Conservation (phyloP, 2,329 filamentous ascomycete genomes). For the Penicillium capsulatum region DNA sequence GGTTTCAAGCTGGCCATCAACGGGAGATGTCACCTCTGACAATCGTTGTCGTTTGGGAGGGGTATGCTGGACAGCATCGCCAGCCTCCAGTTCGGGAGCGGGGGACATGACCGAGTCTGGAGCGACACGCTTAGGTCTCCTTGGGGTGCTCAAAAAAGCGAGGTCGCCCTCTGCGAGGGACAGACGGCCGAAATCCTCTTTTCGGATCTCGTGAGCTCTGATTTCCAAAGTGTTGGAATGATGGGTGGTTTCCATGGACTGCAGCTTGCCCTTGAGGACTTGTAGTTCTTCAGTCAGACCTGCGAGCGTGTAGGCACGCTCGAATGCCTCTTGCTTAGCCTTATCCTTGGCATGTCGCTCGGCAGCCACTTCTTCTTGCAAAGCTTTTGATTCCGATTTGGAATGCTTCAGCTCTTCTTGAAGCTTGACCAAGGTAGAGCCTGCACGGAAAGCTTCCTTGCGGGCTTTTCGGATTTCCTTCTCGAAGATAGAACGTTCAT, state of each 20-base stretch:
- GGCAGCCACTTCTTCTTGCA: conserved; percentile 51
- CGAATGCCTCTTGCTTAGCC: conserved; percentile 46
- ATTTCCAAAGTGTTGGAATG: conserved; percentile 32
- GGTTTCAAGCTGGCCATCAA: conserved; percentile 22
- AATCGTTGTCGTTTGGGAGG: conserved; percentile 34
- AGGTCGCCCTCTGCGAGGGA: conserved; percentile 33
- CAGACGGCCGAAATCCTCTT: conserved; percentile 25
- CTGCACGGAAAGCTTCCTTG: conserved; percentile 57
- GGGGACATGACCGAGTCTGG: conserved; percentile 26
- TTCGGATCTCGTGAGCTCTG: conserved; percentile 31
- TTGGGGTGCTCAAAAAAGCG: conserved; percentile 29
- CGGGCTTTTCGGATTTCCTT: conserved; percentile 54
- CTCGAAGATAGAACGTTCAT: conserved; percentile 50
- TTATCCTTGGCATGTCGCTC: conserved; percentile 47
- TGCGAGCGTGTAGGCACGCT: conserved; percentile 45
- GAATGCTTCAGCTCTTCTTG: conserved; percentile 50
- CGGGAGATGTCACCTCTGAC: conserved; percentile 26
- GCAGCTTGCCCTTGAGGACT: conserved; percentile 40
- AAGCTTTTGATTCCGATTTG: conserved; percentile 44
- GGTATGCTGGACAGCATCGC: conserved; percentile 23
- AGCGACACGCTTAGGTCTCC: conserved; percentile 34
- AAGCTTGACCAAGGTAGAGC: conserved; percentile 51
- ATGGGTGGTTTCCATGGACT: conserved; percentile 37
- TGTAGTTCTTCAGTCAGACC: conserved; percentile 45
- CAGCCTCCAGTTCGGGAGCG: conserved; percentile 7